Percentiles rank a stretch among this genome's conserved stretches.
Evolutionary conservation across 805 yeast genomes (phyloP).

Genomic region (Cyberlindnera saturnus): DNA sequence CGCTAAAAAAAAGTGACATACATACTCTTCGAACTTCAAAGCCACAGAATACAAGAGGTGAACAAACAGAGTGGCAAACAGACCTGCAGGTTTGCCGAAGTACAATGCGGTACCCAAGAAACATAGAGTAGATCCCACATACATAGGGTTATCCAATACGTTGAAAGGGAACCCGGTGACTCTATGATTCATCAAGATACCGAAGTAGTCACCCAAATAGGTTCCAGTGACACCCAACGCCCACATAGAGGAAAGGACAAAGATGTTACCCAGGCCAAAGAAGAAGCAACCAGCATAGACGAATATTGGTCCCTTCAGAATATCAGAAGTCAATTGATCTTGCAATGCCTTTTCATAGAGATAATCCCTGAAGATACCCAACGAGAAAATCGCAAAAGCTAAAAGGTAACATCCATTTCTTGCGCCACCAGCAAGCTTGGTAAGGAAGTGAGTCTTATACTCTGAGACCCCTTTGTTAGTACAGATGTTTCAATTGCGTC

Average conservation of each 20-base stretch:
- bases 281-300: constrained; percentile 46
- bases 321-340: constrained; percentile 61
- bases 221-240: constrained; percentile 94
- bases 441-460: constrained; percentile 67
- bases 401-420: constrained; percentile 77
- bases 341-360: constrained; percentile 65
- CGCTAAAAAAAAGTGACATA: not conserved
- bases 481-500: not conserved
- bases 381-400: constrained; percentile 75
- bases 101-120: constrained; percentile 88
- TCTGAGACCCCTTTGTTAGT: constrained; percentile 32
- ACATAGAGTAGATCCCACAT: constrained; percentile 83
- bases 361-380: constrained; percentile 80
- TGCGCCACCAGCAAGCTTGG: constrained; percentile 66
- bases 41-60: constrained; percentile 80
- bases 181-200: constrained; percentile 85
- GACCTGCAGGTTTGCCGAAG: constrained; percentile 87
- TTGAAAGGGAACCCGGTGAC: constrained; percentile 94
- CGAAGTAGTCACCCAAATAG: constrained; percentile 94
- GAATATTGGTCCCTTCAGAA: constrained; percentile 39
- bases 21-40: constrained; percentile 72
- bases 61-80: constrained; percentile 66
- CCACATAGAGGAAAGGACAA: constrained; percentile 84
- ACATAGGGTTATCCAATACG: constrained; percentile 91
- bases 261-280: constrained; percentile 68